Percentiles rank a stretch among this genome's conserved stretches.
phyloP scores from a whole-genome alignment of 1,139 yeast species.

The Candida glucosophila region DNA sequence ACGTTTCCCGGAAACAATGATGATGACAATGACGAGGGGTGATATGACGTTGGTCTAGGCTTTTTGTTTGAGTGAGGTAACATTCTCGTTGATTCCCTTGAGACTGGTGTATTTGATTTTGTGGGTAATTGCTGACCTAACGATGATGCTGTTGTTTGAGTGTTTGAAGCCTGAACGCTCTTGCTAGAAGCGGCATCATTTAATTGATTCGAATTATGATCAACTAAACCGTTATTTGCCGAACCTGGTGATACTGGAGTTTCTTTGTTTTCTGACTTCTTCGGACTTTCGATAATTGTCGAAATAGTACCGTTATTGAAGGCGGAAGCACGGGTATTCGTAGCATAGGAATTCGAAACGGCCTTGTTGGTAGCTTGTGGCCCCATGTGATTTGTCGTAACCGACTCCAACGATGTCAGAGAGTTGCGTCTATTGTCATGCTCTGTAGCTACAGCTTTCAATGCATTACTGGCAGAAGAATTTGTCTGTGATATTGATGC shows the following conservation, averaged over 20 bases:
- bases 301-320: slow-evolving; percentile 26
- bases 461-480: slow-evolving; percentile 52
- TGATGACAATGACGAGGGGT: slow-evolving; percentile 47
- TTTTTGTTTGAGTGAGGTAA: slow-evolving; percentile 41
- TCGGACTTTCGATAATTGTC: slow-evolving; percentile 1
- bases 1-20: slow-evolving; percentile 24
- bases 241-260: too few relatives aligned
- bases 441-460: slow-evolving; percentile 56
- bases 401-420: slow-evolving; percentile 12
- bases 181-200: background rate
- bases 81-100: slow-evolving; percentile 16
- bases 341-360: slow-evolving; percentile 30
- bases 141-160: slow-evolving; percentile 1
- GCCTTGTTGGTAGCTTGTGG: slow-evolving; percentile 15
- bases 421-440: slow-evolving; percentile 16
- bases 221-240: too few relatives aligned
- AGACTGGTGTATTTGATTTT: too few relatives aligned
- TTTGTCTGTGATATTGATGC: slow-evolving; percentile 24
- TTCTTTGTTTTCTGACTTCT: slow-evolving; percentile 7
- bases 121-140: too few relatives aligned
- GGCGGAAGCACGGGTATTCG: slow-evolving; percentile 36
- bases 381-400: slow-evolving; percentile 3
- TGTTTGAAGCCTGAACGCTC: background rate
- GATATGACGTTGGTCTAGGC: slow-evolving; percentile 77
- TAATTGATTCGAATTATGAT: too few relatives aligned